Conservation (phyloP, 2,329 filamentous ascomycete species). For the Didymella segeticola region DNA sequence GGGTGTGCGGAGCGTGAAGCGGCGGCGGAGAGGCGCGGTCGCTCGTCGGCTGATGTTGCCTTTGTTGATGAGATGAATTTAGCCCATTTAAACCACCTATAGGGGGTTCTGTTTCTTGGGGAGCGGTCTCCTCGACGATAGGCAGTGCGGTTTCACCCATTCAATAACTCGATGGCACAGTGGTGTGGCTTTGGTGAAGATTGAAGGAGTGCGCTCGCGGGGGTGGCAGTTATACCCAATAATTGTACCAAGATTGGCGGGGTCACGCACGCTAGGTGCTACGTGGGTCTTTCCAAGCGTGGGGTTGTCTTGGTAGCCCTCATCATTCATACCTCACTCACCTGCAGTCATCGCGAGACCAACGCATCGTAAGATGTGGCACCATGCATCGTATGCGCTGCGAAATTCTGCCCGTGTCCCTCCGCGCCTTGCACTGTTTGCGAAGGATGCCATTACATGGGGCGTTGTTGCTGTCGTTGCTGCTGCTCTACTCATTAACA, state of each 20-base stretch:
- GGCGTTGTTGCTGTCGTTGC: conserved; percentile 6
- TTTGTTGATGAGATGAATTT: conserved; percentile 30
- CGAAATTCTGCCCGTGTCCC: conserved; percentile 11
- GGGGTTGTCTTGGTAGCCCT: conserved; percentile 23
- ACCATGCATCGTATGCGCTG: conserved; percentile 15
- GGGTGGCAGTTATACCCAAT: conserved; percentile 43
- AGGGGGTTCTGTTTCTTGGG: conserved; percentile 51
- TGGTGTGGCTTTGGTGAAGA: conserved; percentile 40
- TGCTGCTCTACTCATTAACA: conserved; percentile 16
- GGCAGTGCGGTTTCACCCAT: conserved; percentile 51
- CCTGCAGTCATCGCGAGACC: conserved; percentile 14
- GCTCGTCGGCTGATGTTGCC: conserved; percentile 32
- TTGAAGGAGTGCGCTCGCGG: conserved; percentile 27
- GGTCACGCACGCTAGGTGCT: conserved; percentile 39
- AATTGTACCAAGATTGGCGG: conserved; percentile 33
- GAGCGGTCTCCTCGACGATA: conserved; percentile 51
- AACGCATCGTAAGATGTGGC: conserved; percentile 1
- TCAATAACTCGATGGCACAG: conserved; percentile 49
- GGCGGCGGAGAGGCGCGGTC: conserved; percentile 28
- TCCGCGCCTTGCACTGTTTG: conserved; percentile 5
- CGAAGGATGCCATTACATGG: conserved; percentile 1
- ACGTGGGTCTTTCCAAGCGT: conserved; percentile 39
- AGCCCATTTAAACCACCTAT: conserved; percentile 49
- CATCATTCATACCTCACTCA: conserved; percentile 29
- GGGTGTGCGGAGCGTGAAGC: conserved; percentile 46